Evolutionary conservation across 2,329 filamentous ascomycete species (phyloP), one percentile per base, ranked within the genome.

Genomic region (Metarhizium brunneum): DNA sequence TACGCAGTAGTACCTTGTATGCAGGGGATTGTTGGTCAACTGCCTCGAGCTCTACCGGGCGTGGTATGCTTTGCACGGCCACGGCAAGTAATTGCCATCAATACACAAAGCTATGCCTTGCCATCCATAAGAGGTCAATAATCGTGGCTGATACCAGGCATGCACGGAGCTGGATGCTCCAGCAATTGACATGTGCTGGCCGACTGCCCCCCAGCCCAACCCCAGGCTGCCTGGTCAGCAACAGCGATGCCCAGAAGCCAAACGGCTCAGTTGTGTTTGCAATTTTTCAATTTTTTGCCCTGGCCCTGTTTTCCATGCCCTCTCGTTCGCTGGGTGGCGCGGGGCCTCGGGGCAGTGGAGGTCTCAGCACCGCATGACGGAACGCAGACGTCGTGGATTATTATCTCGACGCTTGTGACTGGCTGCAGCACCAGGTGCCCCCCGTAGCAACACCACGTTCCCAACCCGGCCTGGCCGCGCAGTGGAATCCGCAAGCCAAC

Each of bases 331-430:
- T 53, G 29, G 43, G 10, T n/a, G 40, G 42, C 54, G 52, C 54
- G 54, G 32, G 18, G 45, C 49, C 38, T 35, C 47, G 54, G 50
- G 42, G 53, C 51, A 56, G 55, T 50, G 45, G 45, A 29, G 45
- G 45, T 47, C 43, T 47, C 43, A 30, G 45, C 45, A 47, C n/a
- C 43, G 5, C 43, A 58, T 57, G 59, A 60, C 57, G 53, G 55
- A 55, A 58, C 49, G 51, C 56, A 47, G 29, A 35, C 18, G 50
- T 43, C 47, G 56, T 55, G 56, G 58, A 63, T 66, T 66, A 62
- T 62, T 59, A 61, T 65, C 62, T 59, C 57, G 42, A 52, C 50
- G 57, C 55, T 56, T 58, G 40, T 65, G 60, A 64, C 57, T 65
- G 64, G 64, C 58, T 60, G 54, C 1, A 49, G n/a, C 6, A 45